Evolutionary conservation across 208 protist genomes (phyloP).

Genomic region (Naegleria lovaniensis): DNA sequence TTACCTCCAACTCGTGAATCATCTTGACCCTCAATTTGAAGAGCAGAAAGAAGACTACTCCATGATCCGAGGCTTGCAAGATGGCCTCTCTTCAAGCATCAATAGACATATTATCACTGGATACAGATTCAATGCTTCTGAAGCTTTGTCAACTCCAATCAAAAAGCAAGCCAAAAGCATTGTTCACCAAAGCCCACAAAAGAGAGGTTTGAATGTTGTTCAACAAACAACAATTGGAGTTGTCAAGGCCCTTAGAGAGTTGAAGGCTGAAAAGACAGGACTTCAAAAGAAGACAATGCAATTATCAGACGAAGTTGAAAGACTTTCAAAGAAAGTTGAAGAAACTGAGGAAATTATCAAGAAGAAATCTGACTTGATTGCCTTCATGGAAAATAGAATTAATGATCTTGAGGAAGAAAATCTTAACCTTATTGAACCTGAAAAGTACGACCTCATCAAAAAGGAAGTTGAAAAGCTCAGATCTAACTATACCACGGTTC

Average conservation of each 20-base stretch:
- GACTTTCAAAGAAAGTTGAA: neutral
- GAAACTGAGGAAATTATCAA: neutral
- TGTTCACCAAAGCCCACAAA: neutral
- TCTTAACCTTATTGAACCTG: conserved; percentile 4
- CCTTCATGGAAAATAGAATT: conserved; percentile 18
- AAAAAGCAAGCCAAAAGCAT: neutral
- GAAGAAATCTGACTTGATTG: conserved; percentile 11
- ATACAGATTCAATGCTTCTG: neutral
- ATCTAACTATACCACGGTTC: neutral
- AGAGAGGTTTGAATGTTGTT: neutral
- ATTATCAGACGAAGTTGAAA: neutral
- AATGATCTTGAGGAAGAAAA: conserved; percentile 21
- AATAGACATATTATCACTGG: neutral
- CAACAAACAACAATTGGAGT: neutral
- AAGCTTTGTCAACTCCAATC: neutral
- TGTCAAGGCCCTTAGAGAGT: neutral
- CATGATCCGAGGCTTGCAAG: neutral
- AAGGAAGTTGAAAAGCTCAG: conserved; percentile 25
- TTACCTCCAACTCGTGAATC: neutral
- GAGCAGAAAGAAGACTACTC: neutral
- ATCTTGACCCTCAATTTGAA: neutral
- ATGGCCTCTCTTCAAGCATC: neutral
- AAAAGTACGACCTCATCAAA: neutral
- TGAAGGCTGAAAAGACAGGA: neutral
- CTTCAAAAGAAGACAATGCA: neutral